A percentile compares a stretch with the other conserved stretches of the same genome.
Evolutionary conservation across 495 filamentous ascomycete genomes (phyloP).

Genomic region (Daldinia bambusicola): DNA sequence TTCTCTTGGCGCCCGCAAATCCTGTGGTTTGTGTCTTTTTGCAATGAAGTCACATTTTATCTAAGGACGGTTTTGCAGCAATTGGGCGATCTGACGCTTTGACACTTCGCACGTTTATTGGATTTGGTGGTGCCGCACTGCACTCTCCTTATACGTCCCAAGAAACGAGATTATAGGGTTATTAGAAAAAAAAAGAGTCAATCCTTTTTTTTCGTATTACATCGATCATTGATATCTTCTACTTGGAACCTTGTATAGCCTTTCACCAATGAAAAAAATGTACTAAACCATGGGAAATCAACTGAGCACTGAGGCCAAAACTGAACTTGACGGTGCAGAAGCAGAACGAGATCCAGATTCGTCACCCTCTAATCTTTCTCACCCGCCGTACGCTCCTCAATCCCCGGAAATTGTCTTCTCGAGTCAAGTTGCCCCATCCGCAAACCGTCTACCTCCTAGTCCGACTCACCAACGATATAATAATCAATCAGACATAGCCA

Average conservation of each 20-base stretch:
- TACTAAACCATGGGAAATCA: conserved; percentile 30
- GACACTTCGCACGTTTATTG: no score
- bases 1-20: not conserved
- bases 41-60: not conserved
- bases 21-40: not conserved
- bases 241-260: not conserved
- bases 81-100: not conserved
- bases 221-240: not conserved
- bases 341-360: not conserved
- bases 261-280: conserved; percentile 4
- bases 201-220: no score
- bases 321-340: conserved; percentile 19
- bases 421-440: conserved; percentile 28
- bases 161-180: not conserved
- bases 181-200: no score
- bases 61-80: not conserved
- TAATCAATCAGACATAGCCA: not conserved
- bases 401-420: conserved; percentile 28
- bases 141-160: not conserved
- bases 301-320: conserved; percentile 25
- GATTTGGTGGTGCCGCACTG: no score
- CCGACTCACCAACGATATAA: not conserved
- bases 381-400: conserved; percentile 6
- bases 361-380: conserved; percentile 2
- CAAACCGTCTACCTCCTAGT: not conserved